Base-by-base conservation (phyloP, 768 basidiomycete genomes). In the Russula vinacea region DNA sequence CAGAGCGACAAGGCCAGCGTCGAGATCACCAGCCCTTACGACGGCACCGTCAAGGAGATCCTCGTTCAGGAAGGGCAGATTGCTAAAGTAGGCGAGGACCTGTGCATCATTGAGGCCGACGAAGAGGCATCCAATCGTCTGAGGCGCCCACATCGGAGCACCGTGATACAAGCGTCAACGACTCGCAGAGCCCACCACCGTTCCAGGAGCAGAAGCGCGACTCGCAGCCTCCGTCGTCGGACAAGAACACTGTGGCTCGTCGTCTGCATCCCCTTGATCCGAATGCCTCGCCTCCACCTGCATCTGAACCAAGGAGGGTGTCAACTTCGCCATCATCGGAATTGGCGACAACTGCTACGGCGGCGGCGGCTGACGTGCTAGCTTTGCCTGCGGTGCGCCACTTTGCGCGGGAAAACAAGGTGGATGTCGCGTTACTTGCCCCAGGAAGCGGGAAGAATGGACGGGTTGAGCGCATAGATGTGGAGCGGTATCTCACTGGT, bases 1-100 rank as follows among this genome's bases (percentile, higher is more conserved):
- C 91, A 93, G 76, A 89, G 87, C 66, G 92, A 94, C 81, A 94
- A 94, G 74, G 92, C 91, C 1, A 89, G 85, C 74, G 92, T 94
- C 29, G 92, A 94, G 74, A 93, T 95, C 60, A 94, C 92, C 3
- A 88, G 87, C 62, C 92, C 92, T 1, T 93, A 82, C 70, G 88
- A 92, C 47, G 92, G 92, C 6, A 77, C 85, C 37, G 77, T 94
- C 53, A 85, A 81, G 65, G 81, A 89, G 67, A 74, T 94, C 7
- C 78, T 91, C 1, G 90, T 92, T 19, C 76, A 86, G 67, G 90
- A 92, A 72, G 92, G 92, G 22, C 84, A 91, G 71, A 80, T 94
- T 19, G 90, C 90, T 22, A 91, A 91, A 71, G 92, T 94, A 19
- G 92, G 93, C 37, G 76, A 81, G 22, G 85, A 84, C 11, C 78